Conservation (phyloP, 106 monocot genomes). For the Apostasia shenzhenica region DNA sequence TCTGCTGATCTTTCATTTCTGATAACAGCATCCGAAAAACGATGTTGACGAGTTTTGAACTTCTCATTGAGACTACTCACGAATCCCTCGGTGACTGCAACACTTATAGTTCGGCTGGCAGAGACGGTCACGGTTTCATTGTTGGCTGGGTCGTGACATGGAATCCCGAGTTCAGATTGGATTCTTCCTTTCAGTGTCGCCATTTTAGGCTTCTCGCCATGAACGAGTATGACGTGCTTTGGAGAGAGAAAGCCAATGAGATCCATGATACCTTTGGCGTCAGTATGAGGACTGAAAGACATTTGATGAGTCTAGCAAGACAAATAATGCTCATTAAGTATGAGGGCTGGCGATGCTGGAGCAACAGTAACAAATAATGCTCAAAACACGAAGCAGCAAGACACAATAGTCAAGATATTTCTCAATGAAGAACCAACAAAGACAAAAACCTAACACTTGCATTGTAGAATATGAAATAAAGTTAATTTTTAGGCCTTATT, state of each 20-base stretch:
- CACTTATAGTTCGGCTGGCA: slow-evolving; percentile 37
- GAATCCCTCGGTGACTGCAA: slow-evolving; percentile 46
- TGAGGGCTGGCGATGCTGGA: neutral
- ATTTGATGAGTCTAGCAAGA: slow-evolving; percentile 78
- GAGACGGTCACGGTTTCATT: slow-evolving; percentile 61
- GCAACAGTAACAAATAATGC: too few species aligned
- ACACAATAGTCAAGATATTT: too few species aligned
- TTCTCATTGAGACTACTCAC: slow-evolving; percentile 16
- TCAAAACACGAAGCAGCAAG: too few species aligned
- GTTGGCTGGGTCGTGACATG: slow-evolving; percentile 76
- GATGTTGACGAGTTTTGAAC: neutral
- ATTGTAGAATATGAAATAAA: too few species aligned
- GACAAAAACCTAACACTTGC: too few species aligned
- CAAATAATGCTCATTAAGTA: neutral
- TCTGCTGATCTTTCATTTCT: slow-evolving; percentile 37
- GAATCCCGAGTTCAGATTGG: slow-evolving; percentile 66
- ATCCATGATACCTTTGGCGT: slow-evolving; percentile 99
- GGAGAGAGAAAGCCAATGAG: slow-evolving; percentile 75
- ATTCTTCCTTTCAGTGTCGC: slow-evolving; percentile 67
- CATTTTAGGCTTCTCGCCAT: slow-evolving; percentile 98
- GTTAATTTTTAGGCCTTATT: too few species aligned
- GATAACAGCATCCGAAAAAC: slow-evolving; percentile 2
- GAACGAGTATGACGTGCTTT: slow-evolving; percentile 81
- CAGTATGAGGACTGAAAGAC: slow-evolving; percentile 95
- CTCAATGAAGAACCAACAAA: too few species aligned